phyloP scores from a whole-genome alignment of 345 rosid species.

The Microthlaspi erraticum region DNA sequence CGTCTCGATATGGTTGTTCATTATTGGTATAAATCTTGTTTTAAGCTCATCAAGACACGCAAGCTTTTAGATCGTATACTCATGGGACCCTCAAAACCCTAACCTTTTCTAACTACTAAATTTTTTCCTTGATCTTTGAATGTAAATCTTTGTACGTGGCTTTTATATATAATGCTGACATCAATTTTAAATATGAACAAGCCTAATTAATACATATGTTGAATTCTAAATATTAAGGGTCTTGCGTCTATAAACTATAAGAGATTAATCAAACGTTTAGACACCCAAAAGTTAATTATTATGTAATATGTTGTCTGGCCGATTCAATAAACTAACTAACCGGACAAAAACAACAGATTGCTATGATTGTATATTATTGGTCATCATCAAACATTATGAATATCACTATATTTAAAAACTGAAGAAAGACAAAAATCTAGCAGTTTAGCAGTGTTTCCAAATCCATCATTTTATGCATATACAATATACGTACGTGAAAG shows the following conservation, averaged over 20 bases:
- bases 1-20: slow-evolving; percentile 39
- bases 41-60: slow-evolving; percentile 40
- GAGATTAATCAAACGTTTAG: slow-evolving; percentile 14
- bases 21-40: slow-evolving; percentile 42
- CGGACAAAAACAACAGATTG: background rate
- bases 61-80: slow-evolving; percentile 32
- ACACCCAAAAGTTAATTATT: slow-evolving; percentile 2
- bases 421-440: background rate
- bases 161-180: slow-evolving; percentile 8
- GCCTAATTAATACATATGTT: background rate
- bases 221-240: background rate
- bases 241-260: too few species aligned
- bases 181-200: slow-evolving; percentile 1
- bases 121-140: slow-evolving; percentile 10
- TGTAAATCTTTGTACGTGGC: slow-evolving; percentile 34
- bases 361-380: background rate
- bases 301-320: background rate
- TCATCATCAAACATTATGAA: too few species aligned
- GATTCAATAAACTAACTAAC: background rate
- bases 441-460: background rate
- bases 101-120: slow-evolving; percentile 24
- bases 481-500: background rate
- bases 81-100: slow-evolving; percentile 44
- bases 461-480: background rate
- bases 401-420: too few species aligned